phyloP scores from a whole-genome alignment of 495 filamentous ascomycete species.

The Gamarada debralockiae region DNA sequence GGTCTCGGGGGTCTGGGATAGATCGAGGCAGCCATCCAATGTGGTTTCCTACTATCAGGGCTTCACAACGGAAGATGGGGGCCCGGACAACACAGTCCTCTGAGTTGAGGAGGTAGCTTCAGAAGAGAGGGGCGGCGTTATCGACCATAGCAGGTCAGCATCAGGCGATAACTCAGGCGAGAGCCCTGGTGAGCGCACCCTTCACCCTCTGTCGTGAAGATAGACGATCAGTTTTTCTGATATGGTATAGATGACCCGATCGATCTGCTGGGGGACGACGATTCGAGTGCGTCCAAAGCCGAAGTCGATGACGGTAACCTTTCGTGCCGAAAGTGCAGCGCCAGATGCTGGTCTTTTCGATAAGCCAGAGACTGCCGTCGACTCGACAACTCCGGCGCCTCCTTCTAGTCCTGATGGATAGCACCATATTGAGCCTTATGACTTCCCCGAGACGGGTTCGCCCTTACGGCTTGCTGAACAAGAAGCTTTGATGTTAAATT shows the following conservation, averaged over 20 bases:
- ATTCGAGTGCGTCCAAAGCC: conserved; percentile 15
- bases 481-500: conserved; percentile 7
- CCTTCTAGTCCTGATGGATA: conserved; percentile 4
- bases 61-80: conserved; percentile 3
- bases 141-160: conserved; percentile 11
- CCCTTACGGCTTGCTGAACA: conserved; percentile 8
- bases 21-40: too few relatives aligned
- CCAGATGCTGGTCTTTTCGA: conserved; percentile 11
- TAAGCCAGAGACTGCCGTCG: conserved; percentile 7
- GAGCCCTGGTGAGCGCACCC: conserved; percentile 12
- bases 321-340: conserved; percentile 4
- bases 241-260: conserved; percentile 14
- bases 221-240: conserved; percentile 14
- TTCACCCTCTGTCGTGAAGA: conserved; percentile 12
- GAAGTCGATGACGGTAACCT: conserved; percentile 7
- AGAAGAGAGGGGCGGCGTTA: conserved; percentile 13
- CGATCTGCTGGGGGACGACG: conserved; percentile 10
- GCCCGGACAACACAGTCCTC: neutral
- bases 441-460: conserved; percentile 13
- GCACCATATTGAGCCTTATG: conserved; percentile 15
- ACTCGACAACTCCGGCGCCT: conserved; percentile 13
- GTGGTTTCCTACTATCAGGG: too few relatives aligned
- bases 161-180: conserved; percentile 14
- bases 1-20: too few relatives aligned
- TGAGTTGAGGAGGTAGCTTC: conserved; percentile 15